Evolutionary conservation across 2,329 filamentous ascomycete genomes (phyloP), one percentile per base, ranked within the genome.

Genomic region (Torrubiellomyces zombiae): DNA sequence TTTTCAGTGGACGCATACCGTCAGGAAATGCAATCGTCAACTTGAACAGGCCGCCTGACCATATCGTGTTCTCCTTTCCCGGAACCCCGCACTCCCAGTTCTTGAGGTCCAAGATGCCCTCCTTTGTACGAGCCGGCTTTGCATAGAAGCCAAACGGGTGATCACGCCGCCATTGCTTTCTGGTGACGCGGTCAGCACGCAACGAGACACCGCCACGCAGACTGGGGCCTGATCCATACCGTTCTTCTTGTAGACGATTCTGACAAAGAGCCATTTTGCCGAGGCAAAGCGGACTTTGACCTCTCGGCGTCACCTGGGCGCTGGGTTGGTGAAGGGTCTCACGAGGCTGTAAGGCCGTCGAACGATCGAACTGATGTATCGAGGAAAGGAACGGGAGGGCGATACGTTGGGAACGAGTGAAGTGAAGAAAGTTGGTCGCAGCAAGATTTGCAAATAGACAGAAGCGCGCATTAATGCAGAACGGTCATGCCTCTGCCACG

Each of bases 131-230:
- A 33, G 75, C 61, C 9, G 91, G 89, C 46, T 85, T 81, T 14
- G 89, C 89, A 51, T 79, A 93, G 59, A 98, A 98, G 32, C 89
- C 89, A 45, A 98, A 98, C 0, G 91, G 91, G 45, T 98, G 89
- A 40, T 98, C 86, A 47, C 75, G 75, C 37, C 89, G 75, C 89
- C 89, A 98, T 57, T 93, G 82, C 58, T 93, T 95, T 35, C 85
- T 93, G 40, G 17, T 20, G 26, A 20, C 23, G 26, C 40, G 24
- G 45, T 48, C 31, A 33, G 33, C 16, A 28, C 26, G 10, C 20
- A 25, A 20, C n/a, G 13, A 11, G 10, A n/a, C 9, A 8, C 18
- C 12, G 20, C 28, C n/a, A 16, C 16, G 22, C 12, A 20, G 16
- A 14, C 16, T 4, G 14, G 11, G 13, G 9, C 7, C 14, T 17